These are phyloP conservation scores for Amanita jacksonii DNA, from an alignment of 768 basidiomycete genomes.

Conservation along the genomic window DNA sequence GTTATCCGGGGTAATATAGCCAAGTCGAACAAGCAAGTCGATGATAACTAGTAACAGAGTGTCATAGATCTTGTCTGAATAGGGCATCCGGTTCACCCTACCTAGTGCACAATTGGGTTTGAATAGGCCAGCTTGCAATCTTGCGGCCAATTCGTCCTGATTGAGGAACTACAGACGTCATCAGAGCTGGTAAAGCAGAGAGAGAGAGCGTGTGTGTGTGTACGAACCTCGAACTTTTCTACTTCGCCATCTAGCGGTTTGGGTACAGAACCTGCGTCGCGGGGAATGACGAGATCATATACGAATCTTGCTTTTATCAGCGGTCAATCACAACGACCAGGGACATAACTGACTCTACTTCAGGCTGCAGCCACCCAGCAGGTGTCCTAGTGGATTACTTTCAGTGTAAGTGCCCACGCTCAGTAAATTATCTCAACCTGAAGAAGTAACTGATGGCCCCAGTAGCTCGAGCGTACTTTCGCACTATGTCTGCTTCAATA, in stretches of 20 bases:
- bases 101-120: slow-evolving; percentile 90
- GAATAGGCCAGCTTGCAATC: slow-evolving; percentile 65
- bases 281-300: slow-evolving; percentile 73
- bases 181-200: not conserved
- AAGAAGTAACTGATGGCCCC: slow-evolving; percentile 81
- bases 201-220: not conserved
- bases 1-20: slow-evolving; percentile 78
- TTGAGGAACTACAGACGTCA: slow-evolving; percentile 45
- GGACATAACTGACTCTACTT: slow-evolving; percentile 46
- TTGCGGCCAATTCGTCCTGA: slow-evolving; percentile 49
- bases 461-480: slow-evolving; percentile 43
- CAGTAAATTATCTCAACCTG: slow-evolving; percentile 29
- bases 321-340: not conserved
- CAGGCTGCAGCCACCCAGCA: slow-evolving; percentile 78
- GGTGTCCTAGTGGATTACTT: slow-evolving; percentile 31
- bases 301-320: slow-evolving; percentile 45
- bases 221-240: slow-evolving; percentile 74
- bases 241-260: slow-evolving; percentile 88
- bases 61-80: not conserved
- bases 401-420: not conserved
- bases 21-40: slow-evolving; percentile 84
- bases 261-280: slow-evolving; percentile 39
- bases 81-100: too few relatives aligned
- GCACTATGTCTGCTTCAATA: slow-evolving; percentile 55
- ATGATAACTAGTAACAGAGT: slow-evolving; percentile 54